These are phyloP conservation scores for Carallia pectinifolia DNA, from an alignment of 345 rosid genomes.

Conservation along the genomic window DNA sequence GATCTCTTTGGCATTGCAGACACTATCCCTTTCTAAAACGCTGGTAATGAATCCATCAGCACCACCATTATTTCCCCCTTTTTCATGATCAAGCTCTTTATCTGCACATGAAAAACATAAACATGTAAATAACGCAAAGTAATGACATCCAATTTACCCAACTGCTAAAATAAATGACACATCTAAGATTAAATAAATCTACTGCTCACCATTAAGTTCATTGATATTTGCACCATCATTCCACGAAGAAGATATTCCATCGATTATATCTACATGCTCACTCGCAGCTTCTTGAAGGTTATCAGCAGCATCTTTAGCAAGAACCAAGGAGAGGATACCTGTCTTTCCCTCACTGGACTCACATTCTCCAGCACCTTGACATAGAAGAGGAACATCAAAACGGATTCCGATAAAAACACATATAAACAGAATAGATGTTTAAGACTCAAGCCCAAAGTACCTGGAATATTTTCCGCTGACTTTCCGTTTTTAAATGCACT, in stretches of 20 bases:
- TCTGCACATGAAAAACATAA: constrained; percentile 6
- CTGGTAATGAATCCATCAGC: constrained; percentile 10
- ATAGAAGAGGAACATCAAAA: constrained; percentile 8
- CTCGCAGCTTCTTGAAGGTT: constrained; percentile 24
- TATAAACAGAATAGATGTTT: background rate
- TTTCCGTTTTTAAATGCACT: background rate
- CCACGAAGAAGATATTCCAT: constrained; percentile 14
- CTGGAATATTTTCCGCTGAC: constrained; percentile 19
- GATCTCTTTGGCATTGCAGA: constrained; percentile 23
- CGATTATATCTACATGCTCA: constrained; percentile 18
- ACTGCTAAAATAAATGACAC: background rate
- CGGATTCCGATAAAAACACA: constrained; percentile 7
- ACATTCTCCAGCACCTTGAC: constrained; percentile 30
- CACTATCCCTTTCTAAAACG: constrained; percentile 11
- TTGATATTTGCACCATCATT: constrained; percentile 13
- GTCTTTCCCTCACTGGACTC: constrained; percentile 44
- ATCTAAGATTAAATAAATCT: background rate
- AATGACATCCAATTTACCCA: background rate
- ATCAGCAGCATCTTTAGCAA: constrained; percentile 29
- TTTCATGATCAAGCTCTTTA: constrained; percentile 21
- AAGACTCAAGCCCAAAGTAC: background rate
- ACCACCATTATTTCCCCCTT: constrained; percentile 19
- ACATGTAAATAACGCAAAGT: background rate
- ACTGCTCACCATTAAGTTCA: constrained; percentile 25
- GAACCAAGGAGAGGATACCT: constrained; percentile 24